Conservation (phyloP, 768 basidiomycete species). For the Rhizopogon vulgaris region DNA sequence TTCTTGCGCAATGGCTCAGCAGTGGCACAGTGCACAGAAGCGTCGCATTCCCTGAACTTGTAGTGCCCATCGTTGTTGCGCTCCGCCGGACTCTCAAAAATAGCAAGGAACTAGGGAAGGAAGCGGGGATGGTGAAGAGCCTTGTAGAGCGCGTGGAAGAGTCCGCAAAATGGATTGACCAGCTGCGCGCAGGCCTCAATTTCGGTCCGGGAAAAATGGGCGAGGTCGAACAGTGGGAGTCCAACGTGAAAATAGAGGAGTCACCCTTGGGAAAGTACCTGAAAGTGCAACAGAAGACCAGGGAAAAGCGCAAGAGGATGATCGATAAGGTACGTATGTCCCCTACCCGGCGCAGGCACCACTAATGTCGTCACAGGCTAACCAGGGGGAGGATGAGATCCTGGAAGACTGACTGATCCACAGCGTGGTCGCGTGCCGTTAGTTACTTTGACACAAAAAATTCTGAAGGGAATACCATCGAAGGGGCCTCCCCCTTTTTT, state of each 20-base stretch:
- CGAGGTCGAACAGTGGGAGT: conserved; percentile 74
- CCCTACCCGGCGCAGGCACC: conserved; percentile 2
- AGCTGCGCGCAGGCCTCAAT: conserved; percentile 56
- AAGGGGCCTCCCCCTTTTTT: not conserved
- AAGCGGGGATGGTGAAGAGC: conserved; percentile 58
- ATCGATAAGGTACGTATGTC: conserved; percentile 59
- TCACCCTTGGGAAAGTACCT: conserved; percentile 80
- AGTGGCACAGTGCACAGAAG: conserved; percentile 67
- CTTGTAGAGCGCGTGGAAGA: conserved; percentile 87
- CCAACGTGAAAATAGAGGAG: conserved; percentile 50
- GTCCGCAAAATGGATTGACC: conserved; percentile 72
- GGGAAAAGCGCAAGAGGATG: conserved; percentile 66
- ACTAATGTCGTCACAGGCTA: conserved; percentile 42
- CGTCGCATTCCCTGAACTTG: conserved; percentile 91
- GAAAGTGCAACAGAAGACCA: conserved; percentile 71
- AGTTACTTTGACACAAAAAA: not conserved
- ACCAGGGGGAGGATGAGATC: conserved; percentile 65
- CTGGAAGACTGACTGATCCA: conserved; percentile 38
- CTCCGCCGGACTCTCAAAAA: conserved; percentile 72
- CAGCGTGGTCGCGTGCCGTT: not conserved
- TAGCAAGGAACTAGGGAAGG: conserved; percentile 44
- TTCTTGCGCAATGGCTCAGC: conserved; percentile 79
- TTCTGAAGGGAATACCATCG: not conserved
- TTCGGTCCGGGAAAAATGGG: conserved; percentile 70
- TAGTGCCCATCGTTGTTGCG: conserved; percentile 68